Evolutionary conservation across 352 stramenopile species (phyloP).

Genomic region (Thalassiosira exigua): DNA sequence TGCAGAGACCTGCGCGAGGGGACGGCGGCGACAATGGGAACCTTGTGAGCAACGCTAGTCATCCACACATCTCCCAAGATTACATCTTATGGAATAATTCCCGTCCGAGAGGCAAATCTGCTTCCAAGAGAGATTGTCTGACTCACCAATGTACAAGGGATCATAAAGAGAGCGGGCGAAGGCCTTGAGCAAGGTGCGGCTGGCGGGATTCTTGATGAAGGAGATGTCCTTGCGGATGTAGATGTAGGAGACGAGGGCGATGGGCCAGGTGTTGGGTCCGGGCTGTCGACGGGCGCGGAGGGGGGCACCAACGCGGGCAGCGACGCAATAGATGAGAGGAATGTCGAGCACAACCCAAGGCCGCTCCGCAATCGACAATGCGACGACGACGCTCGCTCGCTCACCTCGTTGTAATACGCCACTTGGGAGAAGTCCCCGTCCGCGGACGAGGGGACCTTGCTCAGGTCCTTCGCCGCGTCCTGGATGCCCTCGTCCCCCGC

Average conservation of each 20-base stretch:
- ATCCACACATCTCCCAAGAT: too few relatives aligned
- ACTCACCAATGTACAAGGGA: slow-evolving; percentile 71
- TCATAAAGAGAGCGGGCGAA: slow-evolving; percentile 77
- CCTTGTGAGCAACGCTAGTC: too few relatives aligned
- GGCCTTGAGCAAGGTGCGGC: slow-evolving; percentile 74
- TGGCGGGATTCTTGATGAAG: slow-evolving; percentile 55
- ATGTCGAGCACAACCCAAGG: too few relatives aligned
- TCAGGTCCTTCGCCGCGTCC: slow-evolving; percentile 55
- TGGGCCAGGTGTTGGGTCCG: slow-evolving; percentile 81
- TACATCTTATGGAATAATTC: too few relatives aligned
- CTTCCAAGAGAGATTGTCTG: too few relatives aligned
- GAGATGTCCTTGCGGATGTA: slow-evolving; percentile 83
- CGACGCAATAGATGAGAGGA: too few relatives aligned
- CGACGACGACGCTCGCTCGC: too few relatives aligned
- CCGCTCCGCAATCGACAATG: too few relatives aligned
- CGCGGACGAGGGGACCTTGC: slow-evolving; percentile 44
- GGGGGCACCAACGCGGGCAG: too few relatives aligned
- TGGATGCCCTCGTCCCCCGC: slow-evolving; percentile 67
- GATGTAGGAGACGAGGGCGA: slow-evolving; percentile 84
- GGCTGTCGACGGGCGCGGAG: slow-evolving; percentile 27
- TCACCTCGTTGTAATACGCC: slow-evolving; percentile 76
- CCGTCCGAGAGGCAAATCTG: too few relatives aligned
- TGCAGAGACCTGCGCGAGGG: too few relatives aligned
- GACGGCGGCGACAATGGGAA: too few relatives aligned
- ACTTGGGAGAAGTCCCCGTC: slow-evolving; percentile 74